Conservation (phyloP, 1,284 basidiomycete genomes). For the Apiotrichum brassicae region DNA sequence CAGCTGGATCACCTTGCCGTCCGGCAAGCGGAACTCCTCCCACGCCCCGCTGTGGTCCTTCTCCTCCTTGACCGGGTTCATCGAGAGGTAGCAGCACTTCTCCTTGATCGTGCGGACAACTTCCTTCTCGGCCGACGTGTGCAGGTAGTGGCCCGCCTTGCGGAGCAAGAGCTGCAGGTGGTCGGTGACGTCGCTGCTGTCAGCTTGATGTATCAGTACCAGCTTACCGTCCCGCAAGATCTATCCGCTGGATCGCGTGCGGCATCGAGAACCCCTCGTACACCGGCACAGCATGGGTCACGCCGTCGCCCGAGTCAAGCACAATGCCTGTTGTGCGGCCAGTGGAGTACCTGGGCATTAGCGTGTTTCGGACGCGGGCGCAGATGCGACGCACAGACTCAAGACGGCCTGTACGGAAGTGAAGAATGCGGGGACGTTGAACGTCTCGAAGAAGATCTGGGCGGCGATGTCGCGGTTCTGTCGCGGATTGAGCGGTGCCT, state of each 20-base stretch:
- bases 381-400: slow-evolving; percentile 68
- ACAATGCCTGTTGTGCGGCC: slow-evolving; percentile 99
- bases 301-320: slow-evolving; percentile 96
- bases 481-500: slow-evolving; percentile 90
- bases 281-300: slow-evolving; percentile 97
- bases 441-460: slow-evolving; percentile 98
- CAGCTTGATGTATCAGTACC: slow-evolving; percentile 10
- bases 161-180: slow-evolving; percentile 89
- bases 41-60: slow-evolving; percentile 68
- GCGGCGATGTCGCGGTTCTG: slow-evolving; percentile 91
- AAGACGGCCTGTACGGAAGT: slow-evolving; percentile 96
- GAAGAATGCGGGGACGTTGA: slow-evolving; percentile 97
- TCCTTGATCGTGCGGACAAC: slow-evolving; percentile 97
- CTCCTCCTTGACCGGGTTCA: slow-evolving; percentile 89
- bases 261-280: slow-evolving; percentile 99
- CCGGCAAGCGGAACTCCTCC: slow-evolving; percentile 91
- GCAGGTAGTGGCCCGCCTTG: slow-evolving; percentile 89
- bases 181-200: slow-evolving; percentile 83
- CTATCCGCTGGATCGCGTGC: slow-evolving; percentile 90
- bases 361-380: slow-evolving; percentile 1
- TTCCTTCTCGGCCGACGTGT: slow-evolving; percentile 95
- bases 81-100: slow-evolving; percentile 90
- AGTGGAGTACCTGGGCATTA: slow-evolving; percentile 74
- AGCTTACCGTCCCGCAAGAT: slow-evolving; percentile 81
- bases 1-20: slow-evolving; percentile 89